Evolutionary conservation across 345 rosid species (phyloP), one percentile per base, ranked within the genome.

Genomic region (Corchorus olitorius): DNA sequence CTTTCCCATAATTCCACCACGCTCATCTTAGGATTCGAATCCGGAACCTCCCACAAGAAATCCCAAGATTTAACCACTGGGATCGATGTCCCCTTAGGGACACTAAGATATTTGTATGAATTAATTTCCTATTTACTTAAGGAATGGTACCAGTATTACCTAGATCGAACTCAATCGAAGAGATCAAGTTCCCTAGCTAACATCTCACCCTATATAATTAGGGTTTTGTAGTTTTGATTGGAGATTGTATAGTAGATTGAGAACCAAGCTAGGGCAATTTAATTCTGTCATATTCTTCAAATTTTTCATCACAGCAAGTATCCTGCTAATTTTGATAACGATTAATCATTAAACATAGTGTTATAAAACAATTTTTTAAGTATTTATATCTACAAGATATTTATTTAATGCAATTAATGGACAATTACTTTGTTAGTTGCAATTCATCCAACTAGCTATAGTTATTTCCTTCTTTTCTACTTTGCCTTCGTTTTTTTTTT

Each of bases 341-440:
- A 69, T 50, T 50, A 8, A 50, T 10, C 56, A 16, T 4, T 66
- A 66, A 66, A 45, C 17, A 45, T 45, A 66, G 53, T 11, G 61
- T 48, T 6, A 33, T 52, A 27, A 70, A 70, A 70, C 4, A 50
- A 33, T 50, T 39, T 45, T 45, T 22, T 14, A 70, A 35, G 59
- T 15, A 16, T 52, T 70, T 52, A 16, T 52, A 34, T 34, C 9
- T 2, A 17, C 5, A 15, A 17, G 33, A 35, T 70, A 34, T 34
- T 33, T 70, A 50, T 70, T 70, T 34, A 70, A 70, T 70, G 73
- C 60, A 70, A 27, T 27, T 27, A 27, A 70, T 70, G 60, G 19
- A 70, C 2, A 16, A 50, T 14, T 33, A 34, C 19, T 46, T 39
- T 39, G 6, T 27, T 27, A 27, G 27, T 27, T 27, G 27, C 27